Percentiles rank a stretch among this genome's conserved stretches.
Conservation (phyloP, 805 yeast species). For the Lipomyces yamadae region DNA sequence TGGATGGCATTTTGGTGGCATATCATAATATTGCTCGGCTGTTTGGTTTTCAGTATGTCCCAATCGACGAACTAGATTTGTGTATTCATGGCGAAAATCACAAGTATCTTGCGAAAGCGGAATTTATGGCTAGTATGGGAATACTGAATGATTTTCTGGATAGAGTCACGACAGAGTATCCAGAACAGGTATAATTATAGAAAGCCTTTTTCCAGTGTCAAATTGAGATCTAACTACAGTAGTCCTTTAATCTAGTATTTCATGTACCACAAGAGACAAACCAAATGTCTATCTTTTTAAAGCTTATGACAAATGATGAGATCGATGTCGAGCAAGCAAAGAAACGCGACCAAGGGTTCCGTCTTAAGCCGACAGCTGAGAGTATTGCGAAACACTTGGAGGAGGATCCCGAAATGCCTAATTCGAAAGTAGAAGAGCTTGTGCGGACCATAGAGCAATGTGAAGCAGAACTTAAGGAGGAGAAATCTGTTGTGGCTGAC, state of each 20-base stretch:
- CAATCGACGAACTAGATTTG: conserved; percentile 71
- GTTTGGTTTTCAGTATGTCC: conserved; percentile 90
- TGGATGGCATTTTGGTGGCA: conserved; percentile 95
- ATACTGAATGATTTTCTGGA: conserved; percentile 57
- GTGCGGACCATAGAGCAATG: not conserved
- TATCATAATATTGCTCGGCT: conserved; percentile 80
- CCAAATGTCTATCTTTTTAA: conserved; percentile 40
- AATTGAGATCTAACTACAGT: conserved; percentile 2
- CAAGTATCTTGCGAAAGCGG: conserved; percentile 63
- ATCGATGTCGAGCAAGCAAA: conserved; percentile 39
- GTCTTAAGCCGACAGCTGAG: conserved; percentile 32
- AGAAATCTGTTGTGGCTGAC: not conserved
- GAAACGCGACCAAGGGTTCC: conserved; percentile 33
- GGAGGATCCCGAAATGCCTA: not conserved
- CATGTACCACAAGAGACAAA: conserved; percentile 32
- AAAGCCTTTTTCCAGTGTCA: not conserved
- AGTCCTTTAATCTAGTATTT: conserved; percentile 31
- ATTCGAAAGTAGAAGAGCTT: conserved; percentile 4
- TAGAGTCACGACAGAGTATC: conserved; percentile 45
- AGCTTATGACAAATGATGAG: conserved; percentile 43
- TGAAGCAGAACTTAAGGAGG: not conserved
- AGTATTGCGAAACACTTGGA: conserved; percentile 10
- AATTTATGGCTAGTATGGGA: conserved; percentile 64
- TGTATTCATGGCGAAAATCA: conserved; percentile 55
- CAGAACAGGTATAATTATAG: conserved; percentile 37